A percentile compares a stretch with the other conserved stretches of the same genome.
phyloP scores from a whole-genome alignment of 2,329 filamentous ascomycete genomes.

The Aspergillus aculeatus region DNA sequence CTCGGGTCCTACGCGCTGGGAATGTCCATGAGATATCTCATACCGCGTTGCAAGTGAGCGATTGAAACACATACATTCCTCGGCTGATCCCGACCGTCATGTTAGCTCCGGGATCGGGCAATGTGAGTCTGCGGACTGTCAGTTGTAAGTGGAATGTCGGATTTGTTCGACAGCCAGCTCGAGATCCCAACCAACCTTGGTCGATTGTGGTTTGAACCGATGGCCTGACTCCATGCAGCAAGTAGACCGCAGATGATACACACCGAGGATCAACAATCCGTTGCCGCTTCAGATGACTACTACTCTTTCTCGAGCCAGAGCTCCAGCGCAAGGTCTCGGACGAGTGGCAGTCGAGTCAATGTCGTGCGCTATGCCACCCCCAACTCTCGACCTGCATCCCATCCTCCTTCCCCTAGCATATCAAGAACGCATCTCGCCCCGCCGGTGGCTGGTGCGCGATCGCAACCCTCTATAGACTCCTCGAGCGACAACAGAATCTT shows the following conservation, averaged over 20 bases:
- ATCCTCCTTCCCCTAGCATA: slow-evolving; percentile 30
- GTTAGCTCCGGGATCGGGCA: slow-evolving; percentile 23
- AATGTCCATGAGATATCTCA: slow-evolving; percentile 17
- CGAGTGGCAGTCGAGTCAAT: slow-evolving; percentile 37
- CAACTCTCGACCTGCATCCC: slow-evolving; percentile 36
- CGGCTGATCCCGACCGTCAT: slow-evolving; percentile 25
- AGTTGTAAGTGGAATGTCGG: slow-evolving; percentile 33
- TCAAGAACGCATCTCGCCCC: slow-evolving; percentile 27
- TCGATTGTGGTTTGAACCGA: neutral
- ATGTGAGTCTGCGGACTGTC: slow-evolving; percentile 38
- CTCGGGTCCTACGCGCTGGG: slow-evolving; percentile 13
- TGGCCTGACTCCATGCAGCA: slow-evolving; percentile 27
- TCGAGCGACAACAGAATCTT: slow-evolving; percentile 12
- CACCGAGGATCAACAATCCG: slow-evolving; percentile 47
- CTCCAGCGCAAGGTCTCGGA: slow-evolving; percentile 34
- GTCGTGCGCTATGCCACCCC: slow-evolving; percentile 47
- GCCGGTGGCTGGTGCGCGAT: slow-evolving; percentile 15
- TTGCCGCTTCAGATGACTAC: slow-evolving; percentile 50
- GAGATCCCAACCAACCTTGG: neutral
- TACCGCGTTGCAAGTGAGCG: slow-evolving; percentile 18
- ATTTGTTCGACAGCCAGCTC: neutral
- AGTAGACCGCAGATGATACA: slow-evolving; percentile 46
- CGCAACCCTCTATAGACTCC: slow-evolving; percentile 10
- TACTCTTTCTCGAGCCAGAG: slow-evolving; percentile 48
- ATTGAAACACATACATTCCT: slow-evolving; percentile 19